Evolutionary conservation across 2,329 filamentous ascomycete species (phyloP), one percentile per base, ranked within the genome.

Genomic region (Epichloe coenophiala): DNA sequence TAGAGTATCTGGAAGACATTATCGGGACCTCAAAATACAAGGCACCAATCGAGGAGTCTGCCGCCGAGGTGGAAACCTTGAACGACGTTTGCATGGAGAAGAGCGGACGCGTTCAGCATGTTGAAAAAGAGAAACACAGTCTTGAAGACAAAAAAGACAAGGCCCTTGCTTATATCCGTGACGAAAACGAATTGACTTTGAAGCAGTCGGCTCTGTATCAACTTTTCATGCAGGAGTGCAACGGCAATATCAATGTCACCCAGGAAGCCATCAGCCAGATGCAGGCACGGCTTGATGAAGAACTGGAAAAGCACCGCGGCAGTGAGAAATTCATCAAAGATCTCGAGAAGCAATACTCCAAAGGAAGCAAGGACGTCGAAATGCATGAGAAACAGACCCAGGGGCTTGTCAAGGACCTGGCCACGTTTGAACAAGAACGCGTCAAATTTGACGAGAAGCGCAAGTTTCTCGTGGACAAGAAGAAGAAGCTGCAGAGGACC

Each of bases 11-110:
- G 0, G 93, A 98, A 65, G 93, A 98, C 61, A 98, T 98, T 54
- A 97, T 98, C 59, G 93, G 94, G 55, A 98, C 93, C 0, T 97
- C 93, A 5, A 96, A 95, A 65, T 98, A 98, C 72, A 98, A 98
- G 70, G 80, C 86, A 0, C 91, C 93, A 0, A 98, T 98, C 55
- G 93, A 98, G 59, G 93, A 98, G 69, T 84, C 90, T 1, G 91
- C 89, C 0, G 71, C 84, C 1, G 88, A 97, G 66, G 88, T 95
- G 0, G 93, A 98, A 67, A 83, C 81, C 1, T 77, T 97, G 50
- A 98, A 98, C 63, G 93, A 98, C 60, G 80, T 95, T 2, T 98
- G 93, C 63, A 76, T 88, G 60, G 93, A 98, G 67, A 98, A 98
- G 73, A 95, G 86, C 58, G 86, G 83, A 37, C 86, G 94, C 55